phyloP scores from a whole-genome alignment of 345 rosid genomes.

The Cardamine resedifolia region DNA sequence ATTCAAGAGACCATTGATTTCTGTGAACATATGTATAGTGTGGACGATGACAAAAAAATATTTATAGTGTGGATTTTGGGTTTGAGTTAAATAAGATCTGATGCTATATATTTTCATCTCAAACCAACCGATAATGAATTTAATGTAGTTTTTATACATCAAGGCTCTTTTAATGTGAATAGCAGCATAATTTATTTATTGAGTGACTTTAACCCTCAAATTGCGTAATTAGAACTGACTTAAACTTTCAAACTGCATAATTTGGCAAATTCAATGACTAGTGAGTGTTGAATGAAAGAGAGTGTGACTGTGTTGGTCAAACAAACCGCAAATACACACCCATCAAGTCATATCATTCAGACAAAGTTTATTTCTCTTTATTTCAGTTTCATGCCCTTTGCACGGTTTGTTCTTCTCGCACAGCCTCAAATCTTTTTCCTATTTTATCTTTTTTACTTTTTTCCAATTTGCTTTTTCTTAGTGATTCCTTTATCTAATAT shows the following conservation, averaged over 20 bases:
- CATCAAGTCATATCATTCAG: slow-evolving; percentile 33
- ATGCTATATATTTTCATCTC: not conserved
- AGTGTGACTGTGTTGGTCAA: slow-evolving; percentile 39
- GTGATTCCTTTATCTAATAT: slow-evolving; percentile 32
- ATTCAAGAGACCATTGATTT: not conserved
- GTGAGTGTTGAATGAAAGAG: not conserved
- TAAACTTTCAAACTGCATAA: slow-evolving; percentile 9
- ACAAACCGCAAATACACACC: slow-evolving; percentile 31
- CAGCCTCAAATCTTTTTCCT: slow-evolving; percentile 1
- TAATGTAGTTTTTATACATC: not conserved
- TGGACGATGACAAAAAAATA: too few species aligned
- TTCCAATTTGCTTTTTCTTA: slow-evolving; percentile 32
- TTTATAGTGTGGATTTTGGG: not conserved
- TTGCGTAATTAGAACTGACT: not conserved
- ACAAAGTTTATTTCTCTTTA: slow-evolving; percentile 34
- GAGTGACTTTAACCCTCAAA: not conserved
- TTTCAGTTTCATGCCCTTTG: slow-evolving; percentile 33
- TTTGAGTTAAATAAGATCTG: not conserved
- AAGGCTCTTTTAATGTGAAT: not conserved
- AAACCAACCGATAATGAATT: not conserved
- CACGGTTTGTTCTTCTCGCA: slow-evolving; percentile 33
- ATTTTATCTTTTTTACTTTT: slow-evolving; percentile 9
- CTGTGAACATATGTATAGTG: not conserved
- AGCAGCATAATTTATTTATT: not conserved
- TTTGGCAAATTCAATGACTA: not conserved